A percentile compares a stretch with the other conserved stretches of the same genome.
These are phyloP conservation scores for Corynascus novoguineensis DNA, from an alignment of 495 filamentous ascomycete species.

Conservation along the genomic window DNA sequence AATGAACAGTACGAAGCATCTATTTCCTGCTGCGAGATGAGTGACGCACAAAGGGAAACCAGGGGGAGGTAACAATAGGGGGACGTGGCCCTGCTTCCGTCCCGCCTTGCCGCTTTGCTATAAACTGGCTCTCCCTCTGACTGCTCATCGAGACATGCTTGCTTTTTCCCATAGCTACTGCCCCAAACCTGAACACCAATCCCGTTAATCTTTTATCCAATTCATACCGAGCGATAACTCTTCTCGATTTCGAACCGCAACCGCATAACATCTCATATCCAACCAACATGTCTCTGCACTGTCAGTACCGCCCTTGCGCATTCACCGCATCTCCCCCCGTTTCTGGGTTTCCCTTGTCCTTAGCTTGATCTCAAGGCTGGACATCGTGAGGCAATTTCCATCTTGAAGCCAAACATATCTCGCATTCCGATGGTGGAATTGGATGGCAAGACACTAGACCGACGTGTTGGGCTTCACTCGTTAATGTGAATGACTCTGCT, in stretches of 20 bases:
- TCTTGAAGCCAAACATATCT: background rate
- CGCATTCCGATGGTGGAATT: background rate
- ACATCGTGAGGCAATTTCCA: background rate
- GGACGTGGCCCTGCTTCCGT: constrained; percentile 7
- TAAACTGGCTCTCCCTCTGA: constrained; percentile 17
- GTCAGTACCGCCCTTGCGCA: constrained; percentile 33
- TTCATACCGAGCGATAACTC: background rate
- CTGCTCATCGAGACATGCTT: background rate
- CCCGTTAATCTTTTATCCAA: constrained; percentile 5
- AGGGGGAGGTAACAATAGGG: background rate
- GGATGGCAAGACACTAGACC: background rate
- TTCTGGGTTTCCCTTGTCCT: background rate
- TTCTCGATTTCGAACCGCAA: background rate
- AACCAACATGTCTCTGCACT: constrained; percentile 53
- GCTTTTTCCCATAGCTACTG: background rate
- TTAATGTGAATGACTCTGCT: background rate
- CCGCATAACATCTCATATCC: constrained; percentile 10
- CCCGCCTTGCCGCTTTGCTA: constrained; percentile 6
- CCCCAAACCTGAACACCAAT: constrained; percentile 7
- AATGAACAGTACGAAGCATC: background rate
- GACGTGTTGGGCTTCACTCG: background rate
- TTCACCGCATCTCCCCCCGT: background rate
- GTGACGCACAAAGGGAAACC: constrained; percentile 28
- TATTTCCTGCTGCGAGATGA: constrained; percentile 8
- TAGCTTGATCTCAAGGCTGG: too few species aligned